phyloP scores from a whole-genome alignment of 371 early-diverging fungal species.

The Syncephalastrum monosporum region DNA sequence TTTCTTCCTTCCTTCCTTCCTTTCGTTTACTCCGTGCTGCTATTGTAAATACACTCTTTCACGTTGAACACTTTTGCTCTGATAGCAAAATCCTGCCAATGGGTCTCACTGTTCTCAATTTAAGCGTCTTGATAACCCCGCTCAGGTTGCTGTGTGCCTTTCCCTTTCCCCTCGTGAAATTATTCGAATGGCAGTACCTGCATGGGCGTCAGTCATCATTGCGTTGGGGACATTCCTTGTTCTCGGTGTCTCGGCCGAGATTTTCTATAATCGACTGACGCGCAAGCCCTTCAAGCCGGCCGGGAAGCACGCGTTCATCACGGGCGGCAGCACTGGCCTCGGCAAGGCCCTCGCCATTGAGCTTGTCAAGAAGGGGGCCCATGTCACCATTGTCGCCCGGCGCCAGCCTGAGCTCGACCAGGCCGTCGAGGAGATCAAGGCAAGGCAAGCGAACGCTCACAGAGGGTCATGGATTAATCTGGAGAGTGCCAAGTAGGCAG shows the following conservation, averaged over 20 bases:
- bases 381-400: constrained; percentile 90
- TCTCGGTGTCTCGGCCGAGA: constrained; percentile 22
- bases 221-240: constrained; percentile 25
- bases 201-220: constrained; percentile 40
- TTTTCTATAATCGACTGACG: constrained; percentile 23
- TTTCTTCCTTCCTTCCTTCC: too few species aligned
- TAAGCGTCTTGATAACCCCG: too few species aligned
- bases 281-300: constrained; percentile 39
- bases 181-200: constrained; percentile 28
- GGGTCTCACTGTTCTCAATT: too few species aligned
- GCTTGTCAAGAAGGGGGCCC: constrained; percentile 74
- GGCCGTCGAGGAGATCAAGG: constrained; percentile 60
- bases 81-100: too few species aligned
- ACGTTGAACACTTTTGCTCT: too few species aligned
- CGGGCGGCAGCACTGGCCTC: constrained; percentile 94
- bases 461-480: too few species aligned
- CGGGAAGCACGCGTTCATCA: constrained; percentile 80
- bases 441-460: constrained; percentile 5
- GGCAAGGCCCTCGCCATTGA: constrained; percentile 82
- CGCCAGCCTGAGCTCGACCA: constrained; percentile 53
- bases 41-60: too few species aligned
- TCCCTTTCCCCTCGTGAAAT: neutral
- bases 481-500: too few species aligned
- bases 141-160: too few species aligned
- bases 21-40: too few species aligned